Conservation (phyloP, 2,329 filamentous ascomycete genomes). For the Esteya vermicola region DNA sequence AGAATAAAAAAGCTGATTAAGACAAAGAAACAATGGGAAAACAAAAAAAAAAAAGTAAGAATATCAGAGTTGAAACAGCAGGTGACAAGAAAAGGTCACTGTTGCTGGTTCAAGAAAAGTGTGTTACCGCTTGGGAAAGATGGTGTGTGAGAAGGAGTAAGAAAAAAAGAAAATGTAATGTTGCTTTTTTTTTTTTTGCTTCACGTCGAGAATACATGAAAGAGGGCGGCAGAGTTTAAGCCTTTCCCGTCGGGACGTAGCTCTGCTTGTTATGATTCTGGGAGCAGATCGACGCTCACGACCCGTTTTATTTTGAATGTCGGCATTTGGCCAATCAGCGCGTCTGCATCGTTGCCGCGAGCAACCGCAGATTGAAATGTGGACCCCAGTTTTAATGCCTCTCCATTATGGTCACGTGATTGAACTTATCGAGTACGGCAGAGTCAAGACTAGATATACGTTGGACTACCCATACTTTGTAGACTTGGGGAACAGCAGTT, state of each 20-base stretch:
- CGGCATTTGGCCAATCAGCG: conserved; percentile 8
- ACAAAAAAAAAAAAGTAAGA: neutral
- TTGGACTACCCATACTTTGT: too few species aligned
- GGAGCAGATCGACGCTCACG: neutral
- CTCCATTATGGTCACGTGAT: neutral
- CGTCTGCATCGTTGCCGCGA: conserved; percentile 13
- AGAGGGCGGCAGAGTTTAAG: neutral
- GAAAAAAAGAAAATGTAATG: neutral
- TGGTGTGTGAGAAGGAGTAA: neutral
- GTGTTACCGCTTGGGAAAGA: neutral
- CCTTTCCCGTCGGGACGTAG: neutral
- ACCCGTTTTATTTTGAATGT: conserved; percentile 7
- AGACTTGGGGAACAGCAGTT: too few species aligned
- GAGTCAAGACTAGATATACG: too few species aligned
- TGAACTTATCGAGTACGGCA: too few species aligned
- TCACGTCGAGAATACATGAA: too few species aligned
- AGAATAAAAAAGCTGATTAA: neutral
- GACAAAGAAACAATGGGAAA: neutral
- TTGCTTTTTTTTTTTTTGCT: too few species aligned
- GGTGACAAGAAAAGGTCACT: neutral
- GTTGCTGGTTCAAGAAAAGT: too few species aligned
- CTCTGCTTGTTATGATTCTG: too few species aligned
- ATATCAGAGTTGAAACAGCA: neutral
- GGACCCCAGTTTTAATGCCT: neutral
- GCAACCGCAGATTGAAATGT: conserved; percentile 6